phyloP scores from a whole-genome alignment of 1,139 yeast genomes.

The Blastobotrys petasosporus region DNA sequence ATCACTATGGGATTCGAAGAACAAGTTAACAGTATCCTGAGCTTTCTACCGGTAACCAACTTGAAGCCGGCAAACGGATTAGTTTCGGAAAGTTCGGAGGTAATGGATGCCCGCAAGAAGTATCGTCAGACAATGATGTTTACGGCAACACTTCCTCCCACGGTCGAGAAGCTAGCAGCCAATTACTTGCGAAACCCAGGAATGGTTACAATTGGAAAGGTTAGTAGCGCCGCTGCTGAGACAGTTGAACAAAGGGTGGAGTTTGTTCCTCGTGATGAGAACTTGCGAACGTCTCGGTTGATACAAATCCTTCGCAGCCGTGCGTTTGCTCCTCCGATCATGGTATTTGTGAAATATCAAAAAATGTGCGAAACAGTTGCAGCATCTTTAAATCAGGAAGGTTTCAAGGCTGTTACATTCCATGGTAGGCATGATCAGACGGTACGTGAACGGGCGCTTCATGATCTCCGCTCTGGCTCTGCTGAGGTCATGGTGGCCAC shows the following conservation, averaged over 20 bases:
- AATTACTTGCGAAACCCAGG: constrained; percentile 57
- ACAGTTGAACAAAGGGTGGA: constrained; percentile 67
- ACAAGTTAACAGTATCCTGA: constrained; percentile 57
- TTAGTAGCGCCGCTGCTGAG: constrained; percentile 55
- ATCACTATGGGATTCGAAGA: constrained; percentile 91
- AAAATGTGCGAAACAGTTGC: constrained; percentile 64
- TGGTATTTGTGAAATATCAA: constrained; percentile 76
- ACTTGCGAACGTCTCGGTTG: constrained; percentile 35
- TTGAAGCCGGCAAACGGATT: constrained; percentile 31
- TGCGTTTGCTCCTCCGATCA: constrained; percentile 48
- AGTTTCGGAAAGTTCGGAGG: constrained; percentile 19
- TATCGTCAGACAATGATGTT: constrained; percentile 71
- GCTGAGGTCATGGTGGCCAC: constrained; percentile 78
- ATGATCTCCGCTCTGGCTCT: constrained; percentile 53
- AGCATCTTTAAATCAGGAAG: constrained; percentile 39
- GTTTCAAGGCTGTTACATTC: constrained; percentile 51
- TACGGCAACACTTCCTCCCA: constrained; percentile 85
- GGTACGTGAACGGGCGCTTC: constrained; percentile 75
- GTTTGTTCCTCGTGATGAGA: constrained; percentile 39
- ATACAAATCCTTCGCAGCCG: constrained; percentile 32
- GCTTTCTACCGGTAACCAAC: constrained; percentile 38
- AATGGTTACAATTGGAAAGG: constrained; percentile 58
- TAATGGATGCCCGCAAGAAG: constrained; percentile 20
- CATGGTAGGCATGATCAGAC: constrained; percentile 89
- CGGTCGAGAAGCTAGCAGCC: constrained; percentile 59